These are phyloP conservation scores for Fraxinus americana DNA, from an alignment of 257 asterid genomes.

Conservation along the genomic window DNA sequence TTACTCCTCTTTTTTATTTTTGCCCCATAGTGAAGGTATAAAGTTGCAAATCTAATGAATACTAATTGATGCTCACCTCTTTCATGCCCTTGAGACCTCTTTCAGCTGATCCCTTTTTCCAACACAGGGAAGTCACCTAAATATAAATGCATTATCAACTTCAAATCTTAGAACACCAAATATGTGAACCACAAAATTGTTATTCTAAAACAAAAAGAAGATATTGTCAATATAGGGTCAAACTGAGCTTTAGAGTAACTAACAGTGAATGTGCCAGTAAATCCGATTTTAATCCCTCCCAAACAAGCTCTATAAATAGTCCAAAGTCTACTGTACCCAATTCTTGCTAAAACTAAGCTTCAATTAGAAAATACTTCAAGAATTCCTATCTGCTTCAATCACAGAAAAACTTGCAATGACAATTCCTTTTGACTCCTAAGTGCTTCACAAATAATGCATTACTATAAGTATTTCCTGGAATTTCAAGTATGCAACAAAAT, in stretches of 20 bases:
- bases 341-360: neutral
- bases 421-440: no score
- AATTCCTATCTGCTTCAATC: neutral
- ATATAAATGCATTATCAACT: neutral
- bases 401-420: neutral
- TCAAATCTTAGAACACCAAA: neutral
- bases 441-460: neutral
- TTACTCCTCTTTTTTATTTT: no score
- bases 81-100: conserved; percentile 26
- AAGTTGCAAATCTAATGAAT: neutral
- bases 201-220: neutral
- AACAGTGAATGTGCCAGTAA: no score
- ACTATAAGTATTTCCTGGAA: neutral
- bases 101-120: conserved; percentile 31
- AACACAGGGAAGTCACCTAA: conserved; percentile 35
- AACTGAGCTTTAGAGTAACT: no score
- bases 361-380: neutral
- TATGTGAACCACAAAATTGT: neutral
- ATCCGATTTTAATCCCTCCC: no score
- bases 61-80: conserved; percentile 19
- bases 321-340: no score
- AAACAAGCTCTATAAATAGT: no score
- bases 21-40: neutral
- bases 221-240: neutral
- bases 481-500: neutral